Evolutionary conservation across 352 stramenopile genomes (phyloP).

Genomic region (Phytophthora rubi): DNA sequence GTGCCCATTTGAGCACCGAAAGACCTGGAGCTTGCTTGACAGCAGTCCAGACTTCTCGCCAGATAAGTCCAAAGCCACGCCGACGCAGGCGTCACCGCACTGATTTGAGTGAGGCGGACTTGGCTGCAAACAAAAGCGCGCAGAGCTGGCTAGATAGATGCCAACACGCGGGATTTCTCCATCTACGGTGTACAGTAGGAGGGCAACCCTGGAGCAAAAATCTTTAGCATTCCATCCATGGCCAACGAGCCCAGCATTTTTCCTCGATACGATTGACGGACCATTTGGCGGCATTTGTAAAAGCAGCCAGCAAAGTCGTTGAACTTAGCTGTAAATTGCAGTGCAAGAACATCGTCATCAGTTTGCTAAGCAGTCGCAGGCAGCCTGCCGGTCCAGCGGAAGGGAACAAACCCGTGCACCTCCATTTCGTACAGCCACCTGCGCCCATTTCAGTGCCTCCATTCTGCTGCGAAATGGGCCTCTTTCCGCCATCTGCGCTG

Average conservation of each 20-base stretch:
- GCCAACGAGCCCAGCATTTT: too few relatives aligned
- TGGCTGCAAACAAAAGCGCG: background rate
- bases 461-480: constrained; percentile 9
- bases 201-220: background rate
- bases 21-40: background rate
- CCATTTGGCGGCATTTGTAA: background rate
- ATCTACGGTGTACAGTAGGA: background rate
- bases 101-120: background rate
- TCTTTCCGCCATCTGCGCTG: constrained; percentile 3
- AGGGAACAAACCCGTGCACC: background rate
- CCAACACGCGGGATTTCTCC: background rate
- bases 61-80: background rate
- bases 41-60: background rate
- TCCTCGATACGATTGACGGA: background rate
- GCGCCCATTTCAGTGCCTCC: constrained; percentile 1
- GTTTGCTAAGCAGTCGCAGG: too few relatives aligned
- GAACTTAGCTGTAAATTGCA: too few relatives aligned
- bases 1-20: constrained; percentile 22
- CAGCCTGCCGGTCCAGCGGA: background rate
- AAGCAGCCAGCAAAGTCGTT: too few relatives aligned
- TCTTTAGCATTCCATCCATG: background rate
- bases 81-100: background rate
- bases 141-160: background rate
- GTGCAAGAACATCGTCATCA: too few relatives aligned
- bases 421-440: background rate